A percentile compares a stretch with the other conserved stretches of the same genome.
Conservation (phyloP, 2,329 filamentous ascomycete genomes). For the Hymenoscyphus scutula region DNA sequence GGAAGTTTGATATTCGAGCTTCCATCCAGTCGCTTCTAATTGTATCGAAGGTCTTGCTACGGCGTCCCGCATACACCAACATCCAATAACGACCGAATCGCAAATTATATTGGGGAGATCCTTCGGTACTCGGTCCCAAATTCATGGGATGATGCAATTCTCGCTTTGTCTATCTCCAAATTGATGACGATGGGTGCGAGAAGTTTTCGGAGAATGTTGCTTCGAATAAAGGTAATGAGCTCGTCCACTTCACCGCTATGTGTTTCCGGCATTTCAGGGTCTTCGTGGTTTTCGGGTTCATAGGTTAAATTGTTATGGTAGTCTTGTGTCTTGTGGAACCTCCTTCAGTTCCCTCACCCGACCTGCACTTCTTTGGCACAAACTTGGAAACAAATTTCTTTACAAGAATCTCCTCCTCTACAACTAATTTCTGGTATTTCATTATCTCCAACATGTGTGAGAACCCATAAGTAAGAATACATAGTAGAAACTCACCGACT, state of each 20-base stretch:
- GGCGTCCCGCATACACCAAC: too few species aligned
- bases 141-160: conserved; percentile 38
- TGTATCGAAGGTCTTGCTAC: too few species aligned
- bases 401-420: too few species aligned
- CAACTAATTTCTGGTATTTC: too few species aligned
- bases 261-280: conserved; percentile 27
- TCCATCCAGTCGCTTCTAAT: too few species aligned
- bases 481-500: too few species aligned
- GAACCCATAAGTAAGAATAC: too few species aligned
- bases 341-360: conserved; percentile 25
- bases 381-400: too few species aligned
- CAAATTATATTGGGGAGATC: conserved; percentile 42
- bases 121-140: conserved; percentile 40
- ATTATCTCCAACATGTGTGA: too few species aligned
- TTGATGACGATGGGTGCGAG: conserved; percentile 42
- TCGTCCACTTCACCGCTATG: conserved; percentile 30
- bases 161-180: conserved; percentile 40
- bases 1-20: too few species aligned
- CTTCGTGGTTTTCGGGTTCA: conserved; percentile 30
- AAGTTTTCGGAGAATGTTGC: conserved; percentile 36
- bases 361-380: conserved; percentile 18
- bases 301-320: conserved; percentile 20
- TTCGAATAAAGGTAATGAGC: conserved; percentile 33
- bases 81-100: too few species aligned
- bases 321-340: conserved; percentile 19